Evolutionary conservation across 2,329 filamentous ascomycete genomes (phyloP).

Genomic region (Hymenoscyphus albidus): DNA sequence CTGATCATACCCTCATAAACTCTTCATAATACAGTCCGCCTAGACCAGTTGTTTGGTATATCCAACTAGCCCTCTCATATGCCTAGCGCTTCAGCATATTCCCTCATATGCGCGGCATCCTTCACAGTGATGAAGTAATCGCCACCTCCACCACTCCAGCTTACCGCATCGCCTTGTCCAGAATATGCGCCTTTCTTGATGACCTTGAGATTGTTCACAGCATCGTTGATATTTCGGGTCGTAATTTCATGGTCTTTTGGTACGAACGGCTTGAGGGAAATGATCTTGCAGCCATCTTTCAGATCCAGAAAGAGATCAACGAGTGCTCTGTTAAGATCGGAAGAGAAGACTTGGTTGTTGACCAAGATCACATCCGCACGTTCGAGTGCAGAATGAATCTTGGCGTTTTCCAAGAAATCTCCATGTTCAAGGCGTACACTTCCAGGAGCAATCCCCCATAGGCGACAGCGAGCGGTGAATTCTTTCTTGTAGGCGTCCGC

Average conservation of each 20-base stretch:
- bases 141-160: conserved; percentile 83
- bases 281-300: conserved; percentile 83
- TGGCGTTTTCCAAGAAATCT: conserved; percentile 73
- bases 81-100: conserved; percentile 7
- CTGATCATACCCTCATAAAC: conserved; percentile 11
- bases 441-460: conserved; percentile 85
- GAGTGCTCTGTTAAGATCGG: conserved; percentile 78
- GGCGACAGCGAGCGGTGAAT: conserved; percentile 76
- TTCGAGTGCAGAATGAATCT: conserved; percentile 69
- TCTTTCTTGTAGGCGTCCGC: conserved; percentile 78
- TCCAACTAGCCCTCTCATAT: neutral
- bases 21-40: conserved; percentile 3
- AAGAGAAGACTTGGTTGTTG: conserved; percentile 96
- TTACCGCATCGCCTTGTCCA: conserved; percentile 64
- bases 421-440: conserved; percentile 75
- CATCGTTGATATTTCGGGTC: conserved; percentile 69
- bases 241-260: conserved; percentile 73
- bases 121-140: conserved; percentile 86
- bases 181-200: conserved; percentile 67
- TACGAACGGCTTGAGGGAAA: conserved; percentile 90
- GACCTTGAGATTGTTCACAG: conserved; percentile 78
- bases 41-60: neutral
- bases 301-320: conserved; percentile 89
- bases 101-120: conserved; percentile 27
- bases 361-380: conserved; percentile 93